Conservation (phyloP, 495 filamentous ascomycete genomes). For the Penicillium manginii region DNA sequence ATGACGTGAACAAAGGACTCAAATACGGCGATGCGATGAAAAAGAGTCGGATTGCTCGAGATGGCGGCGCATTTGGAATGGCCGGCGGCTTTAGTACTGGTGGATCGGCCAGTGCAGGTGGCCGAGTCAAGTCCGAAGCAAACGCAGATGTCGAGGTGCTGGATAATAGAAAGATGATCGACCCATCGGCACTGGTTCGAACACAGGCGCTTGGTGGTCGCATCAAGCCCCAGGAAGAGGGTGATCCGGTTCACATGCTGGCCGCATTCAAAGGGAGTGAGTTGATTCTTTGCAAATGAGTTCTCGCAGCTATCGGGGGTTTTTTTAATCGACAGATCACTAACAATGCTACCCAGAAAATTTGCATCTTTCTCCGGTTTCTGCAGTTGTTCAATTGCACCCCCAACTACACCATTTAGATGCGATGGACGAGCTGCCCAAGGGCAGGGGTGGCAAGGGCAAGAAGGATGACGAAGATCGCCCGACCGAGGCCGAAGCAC, state of each 20-base stretch:
- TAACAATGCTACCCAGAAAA: constrained; percentile 50
- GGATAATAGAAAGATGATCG: constrained; percentile 43
- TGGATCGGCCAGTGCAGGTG: constrained; percentile 19
- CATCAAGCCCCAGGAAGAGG: constrained; percentile 59
- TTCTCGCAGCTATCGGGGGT: background rate
- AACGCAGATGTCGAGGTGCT: constrained; percentile 43
- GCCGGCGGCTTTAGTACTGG: constrained; percentile 60
- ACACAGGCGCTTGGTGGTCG: constrained; percentile 68
- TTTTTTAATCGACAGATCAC: background rate
- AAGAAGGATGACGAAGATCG: constrained; percentile 53
- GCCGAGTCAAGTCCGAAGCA: constrained; percentile 43
- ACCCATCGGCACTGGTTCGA: constrained; percentile 33
- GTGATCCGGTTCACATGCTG: constrained; percentile 70
- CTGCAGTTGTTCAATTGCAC: constrained; percentile 71
- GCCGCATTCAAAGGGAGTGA: constrained; percentile 68
- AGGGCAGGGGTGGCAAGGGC: constrained; percentile 34
- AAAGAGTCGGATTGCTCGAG: constrained; percentile 55
- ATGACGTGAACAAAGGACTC: constrained; percentile 66
- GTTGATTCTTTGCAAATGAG: constrained; percentile 22
- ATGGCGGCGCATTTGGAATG: constrained; percentile 62
- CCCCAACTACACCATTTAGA: constrained; percentile 79
- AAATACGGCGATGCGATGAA: constrained; percentile 69
- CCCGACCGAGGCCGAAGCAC: constrained; percentile 54
- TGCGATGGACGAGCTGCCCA: constrained; percentile 58
- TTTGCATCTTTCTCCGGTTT: constrained; percentile 68